A percentile compares a stretch with the other conserved stretches of the same genome.
phyloP scores from a whole-genome alignment of 768 basidiomycete genomes.

The Termitomyces sp. region DNA sequence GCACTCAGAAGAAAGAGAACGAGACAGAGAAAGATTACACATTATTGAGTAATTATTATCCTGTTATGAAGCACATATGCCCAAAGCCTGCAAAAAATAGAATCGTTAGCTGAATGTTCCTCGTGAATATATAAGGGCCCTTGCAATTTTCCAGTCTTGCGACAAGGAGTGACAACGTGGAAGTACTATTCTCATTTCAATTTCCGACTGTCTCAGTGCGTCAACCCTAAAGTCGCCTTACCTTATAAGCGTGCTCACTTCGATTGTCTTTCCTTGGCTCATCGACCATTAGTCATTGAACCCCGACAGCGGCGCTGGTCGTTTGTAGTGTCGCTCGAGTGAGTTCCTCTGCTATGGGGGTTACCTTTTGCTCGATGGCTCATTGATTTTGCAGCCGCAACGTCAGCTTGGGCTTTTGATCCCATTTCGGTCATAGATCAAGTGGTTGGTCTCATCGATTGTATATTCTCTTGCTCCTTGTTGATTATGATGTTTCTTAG shows the following conservation, averaged over 20 bases:
- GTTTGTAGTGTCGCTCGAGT: not conserved
- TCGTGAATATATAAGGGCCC: too few species aligned
- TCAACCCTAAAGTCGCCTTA: not conserved
- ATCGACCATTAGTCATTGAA: not conserved
- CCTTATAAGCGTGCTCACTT: not conserved
- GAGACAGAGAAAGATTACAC: too few species aligned
- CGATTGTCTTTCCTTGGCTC: not conserved
- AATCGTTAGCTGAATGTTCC: too few species aligned
- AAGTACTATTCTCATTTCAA: too few species aligned
- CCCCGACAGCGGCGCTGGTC: not conserved
- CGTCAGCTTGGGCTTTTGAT: not conserved
- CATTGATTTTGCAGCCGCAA: not conserved
- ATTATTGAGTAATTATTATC: too few species aligned
- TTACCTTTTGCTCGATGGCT: not conserved
- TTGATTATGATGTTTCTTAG: not conserved
- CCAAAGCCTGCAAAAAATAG: too few species aligned
- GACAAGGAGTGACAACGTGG: not conserved
- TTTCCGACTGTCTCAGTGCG: not conserved
- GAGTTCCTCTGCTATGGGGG: not conserved
- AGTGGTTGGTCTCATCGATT: not conserved
- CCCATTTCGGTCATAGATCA: not conserved
- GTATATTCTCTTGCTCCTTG: not conserved
- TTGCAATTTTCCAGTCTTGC: not conserved
- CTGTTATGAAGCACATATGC: too few species aligned
- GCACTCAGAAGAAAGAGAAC: too few species aligned